These are phyloP conservation scores for Nannizzia gypsea DNA, from an alignment of 2,329 filamentous ascomycete species.

Conservation along the genomic window DNA sequence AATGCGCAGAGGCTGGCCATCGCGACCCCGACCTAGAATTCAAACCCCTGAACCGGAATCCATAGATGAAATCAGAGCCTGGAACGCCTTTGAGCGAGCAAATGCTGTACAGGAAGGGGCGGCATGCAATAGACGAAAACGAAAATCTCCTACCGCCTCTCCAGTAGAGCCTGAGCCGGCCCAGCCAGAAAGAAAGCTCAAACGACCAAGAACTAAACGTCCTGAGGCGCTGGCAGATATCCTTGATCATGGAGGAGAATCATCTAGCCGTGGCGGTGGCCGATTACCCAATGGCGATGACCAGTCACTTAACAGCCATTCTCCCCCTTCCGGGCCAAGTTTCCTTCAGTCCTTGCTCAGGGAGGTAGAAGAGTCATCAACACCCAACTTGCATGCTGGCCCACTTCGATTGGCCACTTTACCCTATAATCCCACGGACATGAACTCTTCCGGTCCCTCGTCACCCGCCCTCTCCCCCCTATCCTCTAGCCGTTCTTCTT, in stretches of 20 bases:
- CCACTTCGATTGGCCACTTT: slow-evolving; percentile 24
- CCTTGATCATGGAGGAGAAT: slow-evolving; percentile 23
- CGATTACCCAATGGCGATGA: slow-evolving; percentile 21
- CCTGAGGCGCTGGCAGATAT: slow-evolving; percentile 41
- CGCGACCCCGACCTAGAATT: slow-evolving; percentile 29
- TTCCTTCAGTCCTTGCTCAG: slow-evolving; percentile 78
- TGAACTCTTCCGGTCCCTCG: slow-evolving; percentile 20
- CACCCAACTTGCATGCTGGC: slow-evolving; percentile 21
- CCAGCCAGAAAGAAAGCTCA: slow-evolving; percentile 70
- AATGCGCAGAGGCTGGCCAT: slow-evolving; percentile 33
- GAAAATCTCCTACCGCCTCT: slow-evolving; percentile 67
- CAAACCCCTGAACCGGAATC: slow-evolving; percentile 53
- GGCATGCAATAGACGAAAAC: slow-evolving; percentile 43
- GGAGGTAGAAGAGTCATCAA: slow-evolving; percentile 58
- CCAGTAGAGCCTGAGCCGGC: slow-evolving; percentile 52
- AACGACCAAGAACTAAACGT: slow-evolving; percentile 70
- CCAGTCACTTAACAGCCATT: slow-evolving; percentile 18
- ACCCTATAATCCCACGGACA: slow-evolving; percentile 26
- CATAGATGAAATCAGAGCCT: slow-evolving; percentile 68
- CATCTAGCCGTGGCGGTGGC: slow-evolving; percentile 26
- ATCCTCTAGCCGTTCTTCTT: slow-evolving; percentile 50
- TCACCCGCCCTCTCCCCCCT: slow-evolving; percentile 35
- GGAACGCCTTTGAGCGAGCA: slow-evolving; percentile 82
- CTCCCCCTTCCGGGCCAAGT: slow-evolving; percentile 43
- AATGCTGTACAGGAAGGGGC: slow-evolving; percentile 51